Base-by-base conservation (phyloP, 2,329 filamentous ascomycete genomes). In the Cadophora malorum region DNA sequence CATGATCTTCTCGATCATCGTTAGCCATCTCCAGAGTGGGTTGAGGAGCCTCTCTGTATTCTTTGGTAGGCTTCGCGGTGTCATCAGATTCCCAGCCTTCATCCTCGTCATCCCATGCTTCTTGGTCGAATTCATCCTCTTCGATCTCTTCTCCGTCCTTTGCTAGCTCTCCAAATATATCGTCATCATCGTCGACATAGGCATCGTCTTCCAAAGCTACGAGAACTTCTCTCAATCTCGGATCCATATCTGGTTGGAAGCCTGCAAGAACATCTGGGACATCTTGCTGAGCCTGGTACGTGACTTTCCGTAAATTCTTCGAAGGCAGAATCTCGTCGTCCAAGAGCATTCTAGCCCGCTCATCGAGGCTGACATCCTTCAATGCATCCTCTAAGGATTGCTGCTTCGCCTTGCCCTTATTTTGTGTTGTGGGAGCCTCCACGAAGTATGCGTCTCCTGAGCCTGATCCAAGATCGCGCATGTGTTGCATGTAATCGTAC, bases 401-500 rank as follows among this genome's bases (percentile, higher is more conserved):
- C 79, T 89, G 84, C 81, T 93, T 97, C 77, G 90, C 86, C 76
- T 92, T 91, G 4, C 84, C 88, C 80, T 94, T 94, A 28, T 85
- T 85, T 64, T 81, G 78, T n/a, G 83, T 78, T 14, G 83, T 80
- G 63, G 87, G 85, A n/a, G 87, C 85, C 74, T 97, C 94, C 49
- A 99, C 86, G 77, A 97, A 98, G 59, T 94, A 89, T 35, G 91
- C 88, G 65, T 94, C 90, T 35, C 92, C 92, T 2, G 77, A 77
- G 3, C 83, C 93, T 53, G 83, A 80, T 67, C 90, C 90, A n/a
- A 99, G 82, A 75, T 98, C 96, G 65, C 94, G 91, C 85, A 99
- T 83, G 80, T 99, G 96, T 80, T 99, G 96, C 96, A 99, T 99
- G 82, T 99, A 99, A 80, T 99, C 96, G 81, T 99, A 99, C 77